A percentile compares a stretch with the other conserved stretches of the same genome.
These are phyloP conservation scores for Penicillium sp. DNA, from an alignment of 2,329 filamentous ascomycete species.

Conservation along the genomic window DNA sequence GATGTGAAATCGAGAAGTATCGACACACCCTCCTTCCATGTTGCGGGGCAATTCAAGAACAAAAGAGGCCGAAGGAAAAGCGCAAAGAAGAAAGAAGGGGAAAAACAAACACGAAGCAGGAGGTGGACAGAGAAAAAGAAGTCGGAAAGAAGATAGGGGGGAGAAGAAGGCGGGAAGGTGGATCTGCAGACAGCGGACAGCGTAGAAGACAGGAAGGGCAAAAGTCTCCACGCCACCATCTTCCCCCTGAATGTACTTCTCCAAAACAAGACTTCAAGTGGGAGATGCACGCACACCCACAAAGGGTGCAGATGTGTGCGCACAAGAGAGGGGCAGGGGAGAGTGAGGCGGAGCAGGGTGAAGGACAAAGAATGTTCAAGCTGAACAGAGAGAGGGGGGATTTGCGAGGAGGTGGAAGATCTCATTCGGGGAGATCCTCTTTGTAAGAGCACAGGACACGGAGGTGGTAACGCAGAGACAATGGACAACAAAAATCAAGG, in stretches of 20 bases:
- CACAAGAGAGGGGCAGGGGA: constrained; percentile 5
- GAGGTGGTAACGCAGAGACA: constrained; percentile 13
- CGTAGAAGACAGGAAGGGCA: constrained; percentile 13
- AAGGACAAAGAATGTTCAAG: neutral
- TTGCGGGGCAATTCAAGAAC: too few relatives aligned
- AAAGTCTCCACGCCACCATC: constrained; percentile 26
- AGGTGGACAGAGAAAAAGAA: constrained; percentile 1
- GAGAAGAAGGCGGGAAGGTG: neutral
- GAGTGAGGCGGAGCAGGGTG: constrained; percentile 6
- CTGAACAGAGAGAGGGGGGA: too few relatives aligned
- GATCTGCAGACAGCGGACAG: neutral
- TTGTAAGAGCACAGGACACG: too few relatives aligned
- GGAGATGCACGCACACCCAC: constrained; percentile 7
- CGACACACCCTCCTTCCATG: constrained; percentile 11
- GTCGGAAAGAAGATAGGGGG: neutral
- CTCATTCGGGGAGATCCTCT: too few relatives aligned
- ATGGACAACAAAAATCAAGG: constrained; percentile 10
- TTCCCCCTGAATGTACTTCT: constrained; percentile 19
- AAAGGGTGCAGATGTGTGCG: constrained; percentile 6
- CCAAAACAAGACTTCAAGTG: constrained; percentile 8
- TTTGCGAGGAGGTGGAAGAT: too few relatives aligned
- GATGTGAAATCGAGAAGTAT: constrained; percentile 22
- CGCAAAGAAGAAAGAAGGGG: constrained; percentile 13
- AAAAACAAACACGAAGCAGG: constrained; percentile 32
- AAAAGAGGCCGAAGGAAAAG: too few relatives aligned